Percentiles rank a stretch among this genome's conserved stretches.
Evolutionary conservation across 805 yeast genomes (phyloP).

Genomic region (Pichia manshurica): DNA sequence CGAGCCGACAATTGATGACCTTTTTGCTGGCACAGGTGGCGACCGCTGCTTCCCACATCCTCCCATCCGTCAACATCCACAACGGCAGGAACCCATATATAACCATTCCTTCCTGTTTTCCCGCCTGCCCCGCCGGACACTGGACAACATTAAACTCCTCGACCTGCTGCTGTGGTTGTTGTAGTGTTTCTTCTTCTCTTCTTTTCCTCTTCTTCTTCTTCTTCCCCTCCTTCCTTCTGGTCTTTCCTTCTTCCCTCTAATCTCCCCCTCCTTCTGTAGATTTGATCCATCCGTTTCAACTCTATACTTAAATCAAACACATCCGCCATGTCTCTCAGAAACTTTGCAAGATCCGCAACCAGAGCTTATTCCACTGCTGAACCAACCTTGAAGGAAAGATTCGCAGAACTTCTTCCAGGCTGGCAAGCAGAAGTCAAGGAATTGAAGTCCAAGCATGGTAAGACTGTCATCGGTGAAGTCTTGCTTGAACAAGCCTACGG

Average conservation of each 20-base stretch:
- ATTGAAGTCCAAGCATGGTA: conserved; percentile 87
- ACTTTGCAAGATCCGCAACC: conserved; percentile 26
- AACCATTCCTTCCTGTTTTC: no score
- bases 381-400: conserved; percentile 82
- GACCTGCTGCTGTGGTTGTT: no score
- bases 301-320: background rate
- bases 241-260: background rate
- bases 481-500: conserved; percentile 78
- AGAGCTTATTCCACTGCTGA: conserved; percentile 37
- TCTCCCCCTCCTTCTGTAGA: background rate
- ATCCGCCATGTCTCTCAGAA: conserved; percentile 24
- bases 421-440: conserved; percentile 87
- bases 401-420: conserved; percentile 86
- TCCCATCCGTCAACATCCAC: no score
- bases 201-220: background rate
- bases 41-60: no score
- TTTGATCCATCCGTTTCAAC: background rate
- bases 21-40: no score
- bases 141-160: no score
- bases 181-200: background rate
- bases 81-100: no score
- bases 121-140: background rate
- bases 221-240: background rate
- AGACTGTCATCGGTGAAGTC: conserved; percentile 72
- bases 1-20: background rate